Evolutionary conservation across 352 stramenopile species (phyloP).

Genomic region (Phytophthora boehmeriae): DNA sequence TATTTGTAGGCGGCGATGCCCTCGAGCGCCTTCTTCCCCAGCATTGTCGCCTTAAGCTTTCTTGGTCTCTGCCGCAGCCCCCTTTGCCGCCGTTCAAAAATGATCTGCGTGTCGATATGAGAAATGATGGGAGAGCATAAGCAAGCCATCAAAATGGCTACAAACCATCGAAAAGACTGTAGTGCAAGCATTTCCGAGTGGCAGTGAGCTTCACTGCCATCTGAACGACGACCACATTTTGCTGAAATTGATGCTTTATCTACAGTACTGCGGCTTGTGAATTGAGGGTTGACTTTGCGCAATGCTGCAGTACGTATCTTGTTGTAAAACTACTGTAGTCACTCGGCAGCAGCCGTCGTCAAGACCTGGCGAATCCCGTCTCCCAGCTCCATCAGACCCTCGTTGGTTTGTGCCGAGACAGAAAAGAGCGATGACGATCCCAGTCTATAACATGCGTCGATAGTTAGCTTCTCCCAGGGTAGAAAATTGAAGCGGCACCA

Average conservation of each 20-base stretch:
- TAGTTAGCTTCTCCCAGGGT: neutral
- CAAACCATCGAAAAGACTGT: no score
- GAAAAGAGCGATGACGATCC: conserved; percentile 19
- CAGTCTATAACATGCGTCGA: conserved; percentile 30
- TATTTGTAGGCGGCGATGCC: conserved; percentile 90
- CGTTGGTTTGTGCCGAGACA: conserved; percentile 81
- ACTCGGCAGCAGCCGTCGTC: conserved; percentile 28
- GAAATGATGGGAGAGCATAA: no score
- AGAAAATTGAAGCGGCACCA: neutral
- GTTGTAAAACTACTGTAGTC: conserved; percentile 16
- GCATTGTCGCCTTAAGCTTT: conserved; percentile 40
- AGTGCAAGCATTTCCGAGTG: no score
- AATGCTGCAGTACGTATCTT: neutral
- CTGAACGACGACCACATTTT: no score
- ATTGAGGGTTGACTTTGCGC: no score
- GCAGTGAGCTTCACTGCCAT: no score
- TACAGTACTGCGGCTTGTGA: no score
- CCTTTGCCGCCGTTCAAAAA: conserved; percentile 20
- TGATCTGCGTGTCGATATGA: conserved; percentile 3
- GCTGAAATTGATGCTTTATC: no score
- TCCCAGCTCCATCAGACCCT: conserved; percentile 68
- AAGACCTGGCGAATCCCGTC: conserved; percentile 59
- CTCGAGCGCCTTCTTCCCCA: conserved; percentile 78
- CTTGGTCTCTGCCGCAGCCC: conserved; percentile 18
- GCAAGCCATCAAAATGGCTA: no score